Evolutionary conservation across 129 eudicot species (phyloP), one percentile per base, ranked within the genome.

Genomic region (Escallonia herrerae): DNA sequence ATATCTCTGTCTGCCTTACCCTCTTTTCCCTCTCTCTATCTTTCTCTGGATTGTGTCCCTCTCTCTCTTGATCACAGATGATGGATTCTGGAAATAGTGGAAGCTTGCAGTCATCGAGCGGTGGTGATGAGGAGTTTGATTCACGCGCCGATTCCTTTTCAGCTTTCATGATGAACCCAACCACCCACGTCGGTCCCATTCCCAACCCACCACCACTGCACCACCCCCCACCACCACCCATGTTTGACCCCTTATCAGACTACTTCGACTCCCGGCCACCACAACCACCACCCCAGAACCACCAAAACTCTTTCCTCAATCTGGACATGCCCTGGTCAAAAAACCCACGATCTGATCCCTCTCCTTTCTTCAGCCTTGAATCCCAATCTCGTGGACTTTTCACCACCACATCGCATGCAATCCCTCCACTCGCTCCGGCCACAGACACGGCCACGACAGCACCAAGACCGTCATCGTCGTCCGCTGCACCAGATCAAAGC

Each of bases 81-180:
- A 86, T 90, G 95, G 95, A 90, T 73, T 84, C 91, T 22, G 81
- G 67, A 10, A 86, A 86, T 69, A 86, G 91, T 68, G 96, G 83
- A 4, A 89, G 95, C 64, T 53, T 84, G 7, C 95, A 83, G 47
- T 86, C 97, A 22, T 90, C 97, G 0, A 86, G 89, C 56, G 86
- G 83, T 42, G 85, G 79, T 33, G 95, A 86, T 43, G 85, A 84
- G 22, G 91, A 86, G 71, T 82, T 71, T 60, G 80, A 82, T 11
- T 82, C 95, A 77, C 87, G 84, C 80, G 74, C 82, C 75, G 60
- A 57, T 44, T 46, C 67, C 38, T 7, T 58, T 71, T 69, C 82
- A 6, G 67, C 80, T 13, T 62, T 77, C 54, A 40, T 79, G 43
- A 69, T 59, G 65, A 52, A 59, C 53, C 54, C 67, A 65, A 56